These are phyloP conservation scores for Chenopodium album DNA, from an alignment of 148 eudicot species.

Conservation along the genomic window DNA sequence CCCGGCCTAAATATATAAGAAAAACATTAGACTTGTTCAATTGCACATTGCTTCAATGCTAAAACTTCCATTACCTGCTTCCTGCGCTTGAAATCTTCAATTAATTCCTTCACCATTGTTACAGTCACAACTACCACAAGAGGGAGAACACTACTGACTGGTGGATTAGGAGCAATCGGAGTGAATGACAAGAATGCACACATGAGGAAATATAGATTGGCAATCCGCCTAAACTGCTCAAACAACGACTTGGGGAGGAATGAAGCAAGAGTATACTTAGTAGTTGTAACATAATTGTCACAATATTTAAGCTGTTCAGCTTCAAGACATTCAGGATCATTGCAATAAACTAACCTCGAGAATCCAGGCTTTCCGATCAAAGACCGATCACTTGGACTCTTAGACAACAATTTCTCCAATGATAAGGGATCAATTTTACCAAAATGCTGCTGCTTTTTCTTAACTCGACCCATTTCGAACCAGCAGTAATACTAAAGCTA, in stretches of 20 bases:
- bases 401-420: conserved; percentile 23
- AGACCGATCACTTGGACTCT: conserved; percentile 29
- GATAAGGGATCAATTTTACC: conserved; percentile 31
- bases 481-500: not conserved
- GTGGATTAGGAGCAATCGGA: conserved; percentile 53
- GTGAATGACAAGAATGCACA: conserved; percentile 59
- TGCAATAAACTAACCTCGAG: conserved; percentile 55
- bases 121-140: conserved; percentile 55
- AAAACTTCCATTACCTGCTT: conserved; percentile 32
- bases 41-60: not conserved
- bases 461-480: conserved; percentile 27
- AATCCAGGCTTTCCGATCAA: conserved; percentile 52
- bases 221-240: conserved; percentile 79
- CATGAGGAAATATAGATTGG: conserved; percentile 64
- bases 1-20: not conserved
- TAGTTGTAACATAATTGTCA: conserved; percentile 53
- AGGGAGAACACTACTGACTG: conserved; percentile 61
- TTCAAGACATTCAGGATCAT: conserved; percentile 48
- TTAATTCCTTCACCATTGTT: conserved; percentile 63
- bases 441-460: conserved; percentile 36
- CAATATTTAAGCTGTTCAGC: conserved; percentile 34
- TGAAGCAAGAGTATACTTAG: conserved; percentile 50
- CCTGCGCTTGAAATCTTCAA: conserved; percentile 64
- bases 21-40: not conserved
- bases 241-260: conserved; percentile 74